phyloP scores from a whole-genome alignment of 495 filamentous ascomycete genomes.

The Rusavskia elegans region DNA sequence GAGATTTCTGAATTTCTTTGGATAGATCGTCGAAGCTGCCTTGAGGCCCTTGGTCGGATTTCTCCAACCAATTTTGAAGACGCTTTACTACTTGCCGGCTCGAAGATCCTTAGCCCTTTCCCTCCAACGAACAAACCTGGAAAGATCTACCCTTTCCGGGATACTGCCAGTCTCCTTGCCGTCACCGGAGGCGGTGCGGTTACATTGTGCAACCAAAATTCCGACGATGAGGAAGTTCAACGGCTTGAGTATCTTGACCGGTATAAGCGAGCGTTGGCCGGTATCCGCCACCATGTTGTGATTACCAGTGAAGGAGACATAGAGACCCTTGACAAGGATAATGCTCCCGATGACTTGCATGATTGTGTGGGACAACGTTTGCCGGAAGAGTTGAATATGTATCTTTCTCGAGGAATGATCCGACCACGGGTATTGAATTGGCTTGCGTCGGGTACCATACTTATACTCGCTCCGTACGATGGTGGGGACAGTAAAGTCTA shows the following conservation, averaged over 20 bases:
- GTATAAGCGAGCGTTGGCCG: conserved; percentile 69
- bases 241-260: conserved; percentile 59
- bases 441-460: conserved; percentile 59
- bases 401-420: conserved; percentile 69
- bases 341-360: conserved; percentile 64
- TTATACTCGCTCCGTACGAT: conserved; percentile 64
- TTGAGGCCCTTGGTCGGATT: conserved; percentile 52
- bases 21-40: conserved; percentile 52
- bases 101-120: conserved; percentile 58
- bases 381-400: conserved; percentile 83
- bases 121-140: conserved; percentile 52
- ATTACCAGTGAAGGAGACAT: conserved; percentile 61
- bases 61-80: conserved; percentile 64
- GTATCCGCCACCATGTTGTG: conserved; percentile 72
- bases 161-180: conserved; percentile 57
- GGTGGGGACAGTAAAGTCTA: conserved; percentile 69
- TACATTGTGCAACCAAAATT: conserved; percentile 48
- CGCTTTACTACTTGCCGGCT: conserved; percentile 70
- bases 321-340: conserved; percentile 49
- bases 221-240: conserved; percentile 51
- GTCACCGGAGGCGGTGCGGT: conserved; percentile 45
- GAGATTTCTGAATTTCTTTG: conserved; percentile 48
- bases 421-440: conserved; percentile 66
- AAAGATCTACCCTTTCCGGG: conserved; percentile 38
- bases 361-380: conserved; percentile 80